Conservation (phyloP, 106 monocot genomes). For the Allium fistulosum region DNA sequence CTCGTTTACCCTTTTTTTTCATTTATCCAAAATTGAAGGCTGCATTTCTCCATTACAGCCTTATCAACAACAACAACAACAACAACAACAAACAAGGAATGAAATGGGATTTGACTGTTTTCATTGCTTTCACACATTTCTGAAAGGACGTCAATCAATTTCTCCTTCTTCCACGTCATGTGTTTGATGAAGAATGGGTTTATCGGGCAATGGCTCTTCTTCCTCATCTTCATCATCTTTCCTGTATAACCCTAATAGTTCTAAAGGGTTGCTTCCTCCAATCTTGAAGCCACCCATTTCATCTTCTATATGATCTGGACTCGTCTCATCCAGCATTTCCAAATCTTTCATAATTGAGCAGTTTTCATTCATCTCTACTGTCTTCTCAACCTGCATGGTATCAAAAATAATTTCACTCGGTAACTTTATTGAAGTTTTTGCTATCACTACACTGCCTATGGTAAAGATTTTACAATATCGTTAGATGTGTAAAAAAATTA, state of each 20-base stretch:
- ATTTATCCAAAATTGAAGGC: slow-evolving; percentile 16
- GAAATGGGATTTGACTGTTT: not conserved
- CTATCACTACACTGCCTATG: too few relatives aligned
- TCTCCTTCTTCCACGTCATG: slow-evolving; percentile 57
- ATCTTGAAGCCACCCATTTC: slow-evolving; percentile 56
- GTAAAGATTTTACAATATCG: not conserved
- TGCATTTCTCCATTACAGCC: slow-evolving; percentile 1
- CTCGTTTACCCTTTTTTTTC: not conserved
- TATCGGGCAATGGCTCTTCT: slow-evolving; percentile 40
- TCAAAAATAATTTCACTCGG: not conserved
- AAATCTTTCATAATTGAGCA: slow-evolving; percentile 56
- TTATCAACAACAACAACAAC: not conserved
- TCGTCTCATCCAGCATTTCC: slow-evolving; percentile 76
- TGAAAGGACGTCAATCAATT: slow-evolving; percentile 31
- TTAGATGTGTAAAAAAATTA: not conserved
- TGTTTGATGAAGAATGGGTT: not conserved
- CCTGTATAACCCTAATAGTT: slow-evolving; percentile 84
- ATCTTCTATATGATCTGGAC: slow-evolving; percentile 47
- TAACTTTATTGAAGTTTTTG: too few relatives aligned
- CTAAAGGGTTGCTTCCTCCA: slow-evolving; percentile 67
- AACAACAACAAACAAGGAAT: not conserved
- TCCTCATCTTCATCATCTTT: slow-evolving; percentile 90
- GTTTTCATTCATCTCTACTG: slow-evolving; percentile 73
- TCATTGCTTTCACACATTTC: too few relatives aligned
- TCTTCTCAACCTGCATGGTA: slow-evolving; percentile 64